Evolutionary conservation across 176 grass and related monocot genomes (phyloP).

Genomic region (Cenchrus americanus): DNA sequence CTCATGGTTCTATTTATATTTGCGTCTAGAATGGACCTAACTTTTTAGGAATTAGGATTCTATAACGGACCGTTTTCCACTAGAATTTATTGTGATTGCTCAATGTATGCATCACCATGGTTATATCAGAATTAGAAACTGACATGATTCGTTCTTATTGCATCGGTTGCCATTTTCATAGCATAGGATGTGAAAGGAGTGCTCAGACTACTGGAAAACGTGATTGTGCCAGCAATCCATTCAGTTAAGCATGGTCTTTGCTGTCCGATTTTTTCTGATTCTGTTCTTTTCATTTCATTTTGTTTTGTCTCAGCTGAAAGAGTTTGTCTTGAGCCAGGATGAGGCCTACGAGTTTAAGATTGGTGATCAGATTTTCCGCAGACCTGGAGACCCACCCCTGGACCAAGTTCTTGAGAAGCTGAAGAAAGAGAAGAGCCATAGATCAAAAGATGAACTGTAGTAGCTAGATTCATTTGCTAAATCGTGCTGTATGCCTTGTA

Average conservation of each 20-base stretch:
- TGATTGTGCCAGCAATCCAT: not conserved
- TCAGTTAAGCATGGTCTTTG: not conserved
- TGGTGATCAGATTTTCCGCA: constrained; percentile 65
- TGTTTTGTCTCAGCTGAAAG: constrained; percentile 61
- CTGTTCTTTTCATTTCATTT: not conserved
- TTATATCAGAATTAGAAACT: no score
- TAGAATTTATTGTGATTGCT: no score
- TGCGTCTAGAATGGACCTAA: not conserved
- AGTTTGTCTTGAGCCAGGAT: constrained; percentile 71
- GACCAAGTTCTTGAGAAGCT: constrained; percentile 65
- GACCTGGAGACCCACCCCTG: constrained; percentile 79
- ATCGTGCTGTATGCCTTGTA: not conserved
- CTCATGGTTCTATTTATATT: not conserved
- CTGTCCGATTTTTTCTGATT: not conserved
- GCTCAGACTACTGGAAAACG: no score
- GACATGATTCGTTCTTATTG: no score
- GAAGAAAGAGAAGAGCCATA: constrained; percentile 44
- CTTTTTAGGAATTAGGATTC: not conserved
- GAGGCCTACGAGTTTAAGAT: constrained; percentile 95
- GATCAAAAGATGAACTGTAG: constrained; percentile 48
- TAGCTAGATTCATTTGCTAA: not conserved
- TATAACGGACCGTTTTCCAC: not conserved
- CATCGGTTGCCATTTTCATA: not conserved
- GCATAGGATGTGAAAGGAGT: no score
- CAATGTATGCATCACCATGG: no score